phyloP scores from a whole-genome alignment of 2,329 filamentous ascomycete genomes.

The Penicillium frequentans region DNA sequence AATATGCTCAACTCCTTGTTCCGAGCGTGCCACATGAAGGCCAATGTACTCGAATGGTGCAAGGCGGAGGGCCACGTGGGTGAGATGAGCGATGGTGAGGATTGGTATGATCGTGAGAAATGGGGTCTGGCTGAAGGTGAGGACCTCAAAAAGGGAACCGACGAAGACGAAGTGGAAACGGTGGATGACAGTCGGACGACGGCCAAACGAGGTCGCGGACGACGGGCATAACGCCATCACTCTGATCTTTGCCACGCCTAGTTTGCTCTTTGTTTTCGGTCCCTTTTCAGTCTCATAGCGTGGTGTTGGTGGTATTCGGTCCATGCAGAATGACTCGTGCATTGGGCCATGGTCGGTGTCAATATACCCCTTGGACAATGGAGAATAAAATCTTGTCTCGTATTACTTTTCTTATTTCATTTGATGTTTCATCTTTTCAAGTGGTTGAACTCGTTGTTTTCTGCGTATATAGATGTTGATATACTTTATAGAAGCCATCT shows the following conservation, averaged over 20 bases:
- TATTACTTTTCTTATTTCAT: neutral
- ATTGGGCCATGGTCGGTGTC: conserved; percentile 10
- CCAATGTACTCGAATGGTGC: conserved; percentile 59
- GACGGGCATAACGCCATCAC: conserved; percentile 22
- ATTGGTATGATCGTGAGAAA: conserved; percentile 65
- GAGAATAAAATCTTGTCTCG: conserved; percentile 6
- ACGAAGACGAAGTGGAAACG: conserved; percentile 60
- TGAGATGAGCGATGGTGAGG: conserved; percentile 67
- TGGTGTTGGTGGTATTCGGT: conserved; percentile 32
- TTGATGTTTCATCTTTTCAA: neutral
- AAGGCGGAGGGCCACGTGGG: conserved; percentile 64
- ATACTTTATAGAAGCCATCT: neutral
- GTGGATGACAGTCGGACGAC: conserved; percentile 42
- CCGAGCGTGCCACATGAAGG: conserved; percentile 59
- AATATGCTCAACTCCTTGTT: conserved; percentile 58
- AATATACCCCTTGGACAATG: conserved; percentile 20
- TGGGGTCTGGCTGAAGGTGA: conserved; percentile 58
- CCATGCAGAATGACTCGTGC: conserved; percentile 4
- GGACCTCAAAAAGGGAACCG: conserved; percentile 60
- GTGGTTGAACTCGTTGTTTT: neutral
- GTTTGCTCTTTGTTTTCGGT: neutral
- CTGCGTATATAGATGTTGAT: neutral
- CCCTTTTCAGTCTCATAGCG: conserved; percentile 25
- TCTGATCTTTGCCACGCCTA: neutral
- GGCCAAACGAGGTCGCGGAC: conserved; percentile 41